Evolutionary conservation across 1,284 basidiomycete species (phyloP).

Genomic region (Tylopilus sp.): DNA sequence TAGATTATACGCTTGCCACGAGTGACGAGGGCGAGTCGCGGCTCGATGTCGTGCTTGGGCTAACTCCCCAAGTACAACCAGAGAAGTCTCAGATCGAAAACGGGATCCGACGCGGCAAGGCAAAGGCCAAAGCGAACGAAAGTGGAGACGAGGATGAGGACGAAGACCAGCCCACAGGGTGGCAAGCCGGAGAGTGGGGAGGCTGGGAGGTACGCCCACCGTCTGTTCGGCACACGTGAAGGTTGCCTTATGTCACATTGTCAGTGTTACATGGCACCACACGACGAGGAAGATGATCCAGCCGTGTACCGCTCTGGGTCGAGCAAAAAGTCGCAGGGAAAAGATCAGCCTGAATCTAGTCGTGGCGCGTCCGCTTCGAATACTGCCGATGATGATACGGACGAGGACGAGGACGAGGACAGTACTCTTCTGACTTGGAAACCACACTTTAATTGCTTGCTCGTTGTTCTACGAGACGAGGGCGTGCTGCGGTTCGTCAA

Average conservation of each 20-base stretch:
- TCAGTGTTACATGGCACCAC: slow-evolving; percentile 91
- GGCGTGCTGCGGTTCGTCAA: slow-evolving; percentile 94
- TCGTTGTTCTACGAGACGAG: slow-evolving; percentile 90
- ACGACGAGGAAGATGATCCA: slow-evolving; percentile 91
- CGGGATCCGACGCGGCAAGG: slow-evolving; percentile 15
- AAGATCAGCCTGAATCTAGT: slow-evolving; percentile 14
- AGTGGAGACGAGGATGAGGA: slow-evolving; percentile 38
- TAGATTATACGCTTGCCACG: slow-evolving; percentile 95
- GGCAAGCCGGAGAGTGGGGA: slow-evolving; percentile 82
- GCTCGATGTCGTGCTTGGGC: slow-evolving; percentile 86
- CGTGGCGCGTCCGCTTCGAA: slow-evolving; percentile 16
- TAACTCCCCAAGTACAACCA: slow-evolving; percentile 70
- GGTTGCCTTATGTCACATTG: slow-evolving; percentile 1
- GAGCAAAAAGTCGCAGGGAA: slow-evolving; percentile 43
- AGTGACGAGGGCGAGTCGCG: slow-evolving; percentile 82
- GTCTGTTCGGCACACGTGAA: not conserved
- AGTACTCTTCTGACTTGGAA: slow-evolving; percentile 87
- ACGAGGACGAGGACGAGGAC: slow-evolving; percentile 53
- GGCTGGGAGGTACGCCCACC: slow-evolving; percentile 79
- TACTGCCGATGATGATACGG: slow-evolving; percentile 27
- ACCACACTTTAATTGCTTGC: slow-evolving; percentile 87
- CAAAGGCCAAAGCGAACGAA: slow-evolving; percentile 23
- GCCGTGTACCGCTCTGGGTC: slow-evolving; percentile 84
- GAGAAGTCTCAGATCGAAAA: slow-evolving; percentile 16
- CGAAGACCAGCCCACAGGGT: slow-evolving; percentile 48